These are phyloP conservation scores for Bombardia bombarda DNA, from an alignment of 495 filamentous ascomycete genomes.

Conservation along the genomic window DNA sequence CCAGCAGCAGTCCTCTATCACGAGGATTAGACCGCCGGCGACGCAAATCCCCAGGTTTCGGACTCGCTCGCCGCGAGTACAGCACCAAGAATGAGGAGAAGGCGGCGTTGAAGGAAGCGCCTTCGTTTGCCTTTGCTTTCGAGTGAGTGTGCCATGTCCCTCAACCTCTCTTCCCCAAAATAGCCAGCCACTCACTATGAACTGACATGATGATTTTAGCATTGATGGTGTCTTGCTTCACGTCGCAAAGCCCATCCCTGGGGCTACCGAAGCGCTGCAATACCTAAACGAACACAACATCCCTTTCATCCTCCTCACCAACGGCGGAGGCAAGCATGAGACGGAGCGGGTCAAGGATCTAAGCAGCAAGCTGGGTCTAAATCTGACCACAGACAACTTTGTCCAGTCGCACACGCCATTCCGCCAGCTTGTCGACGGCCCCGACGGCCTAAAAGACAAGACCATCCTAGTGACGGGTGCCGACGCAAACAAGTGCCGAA, in stretches of 20 bases:
- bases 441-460: slow-evolving; percentile 44
- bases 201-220: no score
- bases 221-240: slow-evolving; percentile 97
- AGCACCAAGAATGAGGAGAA: background rate
- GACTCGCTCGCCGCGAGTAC: no score
- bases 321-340: slow-evolving; percentile 87
- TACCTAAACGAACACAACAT: slow-evolving; percentile 57
- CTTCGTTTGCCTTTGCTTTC: slow-evolving; percentile 30
- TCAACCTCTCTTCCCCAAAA: no score
- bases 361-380: slow-evolving; percentile 64
- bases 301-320: slow-evolving; percentile 91
- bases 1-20: background rate
- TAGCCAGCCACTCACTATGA: no score
- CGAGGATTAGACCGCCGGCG: background rate
- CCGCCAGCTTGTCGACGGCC: slow-evolving; percentile 42
- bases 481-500: slow-evolving; percentile 63
- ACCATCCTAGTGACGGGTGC: slow-evolving; percentile 78
- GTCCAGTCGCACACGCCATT: slow-evolving; percentile 94
- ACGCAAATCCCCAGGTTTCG: background rate
- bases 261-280: slow-evolving; percentile 64
- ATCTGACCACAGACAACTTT: slow-evolving; percentile 75
- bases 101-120: slow-evolving; percentile 3
- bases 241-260: slow-evolving; percentile 68
- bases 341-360: slow-evolving; percentile 78
- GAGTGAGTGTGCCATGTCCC: slow-evolving; percentile 31